phyloP scores from a whole-genome alignment of 2,329 filamentous ascomycete species.

The Fusarium secorum region DNA sequence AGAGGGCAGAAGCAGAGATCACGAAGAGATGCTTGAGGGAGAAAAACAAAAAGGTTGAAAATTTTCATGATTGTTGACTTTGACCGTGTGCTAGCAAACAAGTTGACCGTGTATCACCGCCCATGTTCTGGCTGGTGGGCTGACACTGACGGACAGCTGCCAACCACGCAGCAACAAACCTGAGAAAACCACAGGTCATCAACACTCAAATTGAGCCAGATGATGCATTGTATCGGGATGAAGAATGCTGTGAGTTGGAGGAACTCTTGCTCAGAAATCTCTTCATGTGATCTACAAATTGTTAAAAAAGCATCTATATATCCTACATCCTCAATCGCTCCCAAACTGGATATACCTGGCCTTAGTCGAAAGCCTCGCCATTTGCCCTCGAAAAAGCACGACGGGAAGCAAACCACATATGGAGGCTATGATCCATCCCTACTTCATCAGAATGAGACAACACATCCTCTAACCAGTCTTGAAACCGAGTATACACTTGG shows the following conservation, averaged over 20 bases:
- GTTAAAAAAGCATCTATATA: background rate
- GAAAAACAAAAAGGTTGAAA: too few relatives aligned
- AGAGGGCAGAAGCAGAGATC: background rate
- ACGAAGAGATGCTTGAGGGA: background rate
- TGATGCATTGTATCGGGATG: fast-evolving
- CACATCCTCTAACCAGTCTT: background rate
- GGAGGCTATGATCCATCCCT: background rate
- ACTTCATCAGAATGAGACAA: background rate
- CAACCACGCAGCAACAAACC: fast-evolving
- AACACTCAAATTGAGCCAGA: fast-evolving
- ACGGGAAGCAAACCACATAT: background rate
- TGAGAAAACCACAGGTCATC: fast-evolving
- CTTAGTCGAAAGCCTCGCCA: background rate
- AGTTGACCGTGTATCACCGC: background rate
- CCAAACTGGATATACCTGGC: background rate
- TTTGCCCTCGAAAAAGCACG: background rate
- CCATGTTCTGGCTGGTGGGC: fast-evolving
- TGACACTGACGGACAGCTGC: background rate
- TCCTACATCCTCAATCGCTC: background rate
- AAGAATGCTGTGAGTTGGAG: fast-evolving
- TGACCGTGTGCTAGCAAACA: background rate
- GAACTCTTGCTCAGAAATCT: background rate
- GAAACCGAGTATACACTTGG: background rate
- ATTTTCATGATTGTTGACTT: fast-evolving
- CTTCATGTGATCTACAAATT: background rate